Base-by-base conservation (phyloP, 371 early-diverging fungal species). In the Basidiobolus meristosporus region DNA sequence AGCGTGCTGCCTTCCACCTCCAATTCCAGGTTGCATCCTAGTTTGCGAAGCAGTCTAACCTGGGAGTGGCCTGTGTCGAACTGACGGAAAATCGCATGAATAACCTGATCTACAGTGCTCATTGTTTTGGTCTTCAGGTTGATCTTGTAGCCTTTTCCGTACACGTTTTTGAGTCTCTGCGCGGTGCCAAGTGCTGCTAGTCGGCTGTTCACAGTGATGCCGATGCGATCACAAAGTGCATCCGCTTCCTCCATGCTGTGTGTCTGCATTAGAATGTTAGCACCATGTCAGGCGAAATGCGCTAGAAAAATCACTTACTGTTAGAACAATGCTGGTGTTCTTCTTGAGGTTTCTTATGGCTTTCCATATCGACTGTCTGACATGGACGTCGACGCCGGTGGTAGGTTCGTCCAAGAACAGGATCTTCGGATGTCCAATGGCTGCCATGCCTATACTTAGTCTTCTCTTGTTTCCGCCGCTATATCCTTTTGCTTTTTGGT, bases 381-480 rank as follows among this genome's bases (percentile, higher is more conserved):
- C 51, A 15, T 51, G 47, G 3, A 56, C 50, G 44, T 70, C 70
- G 14, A 70, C 55, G 11, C 65, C 65, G 0, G 64, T 60, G 0
- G 77, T 73, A 11, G 77, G 77, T 39, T 72, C 70, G 44, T 78
- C 79, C 40, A 78, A 39, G 45, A 78, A 63, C 1, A 73, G 39
- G 36, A 70, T 51, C 32, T 48, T 46, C 21, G 77, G 73, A 14
- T 54, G 45, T 29, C 65, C 67, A 22, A 77, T 45, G 1, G 60
- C 45, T 10, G 72, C 72, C 34, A 72, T 60, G 15, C 67, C 67
- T 23, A 75, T 49, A 36, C 60, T 59, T 14, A 74, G 45, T 33
- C 68, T 62, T 46, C 82, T 54, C 55, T 69, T 57, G 47, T 68
- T 68, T 40, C 71, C 68, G 16, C 74, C 71, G 3, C 62, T 61